phyloP scores from a whole-genome alignment of 495 filamentous ascomycete genomes.

The Annulohypoxylon bovei region DNA sequence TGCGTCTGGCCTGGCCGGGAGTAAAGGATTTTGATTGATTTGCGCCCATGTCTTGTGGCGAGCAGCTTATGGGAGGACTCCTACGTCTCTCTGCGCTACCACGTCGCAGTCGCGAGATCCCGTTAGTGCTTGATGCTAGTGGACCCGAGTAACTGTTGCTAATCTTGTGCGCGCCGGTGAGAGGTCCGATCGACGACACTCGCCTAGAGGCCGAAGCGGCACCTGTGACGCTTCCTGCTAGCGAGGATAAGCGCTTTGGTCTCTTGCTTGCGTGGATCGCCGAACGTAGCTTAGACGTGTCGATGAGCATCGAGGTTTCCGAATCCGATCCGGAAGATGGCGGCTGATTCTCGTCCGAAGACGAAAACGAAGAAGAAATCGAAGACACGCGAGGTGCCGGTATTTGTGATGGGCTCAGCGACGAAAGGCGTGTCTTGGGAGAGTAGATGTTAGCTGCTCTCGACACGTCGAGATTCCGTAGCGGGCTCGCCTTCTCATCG shows the following conservation, averaged over 20 bases:
- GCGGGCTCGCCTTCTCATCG: conserved; percentile 69
- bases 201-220: conserved; percentile 45
- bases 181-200: conserved; percentile 48
- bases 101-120: conserved; percentile 55
- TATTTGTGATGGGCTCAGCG: conserved; percentile 43
- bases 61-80: conserved; percentile 57
- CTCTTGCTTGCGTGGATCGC: conserved; percentile 58
- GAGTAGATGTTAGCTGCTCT: conserved; percentile 54
- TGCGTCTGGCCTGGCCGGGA: conserved; percentile 55
- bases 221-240: conserved; percentile 38
- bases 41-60: conserved; percentile 48
- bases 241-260: conserved; percentile 51
- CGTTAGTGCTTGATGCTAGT: conserved; percentile 54
- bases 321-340: conserved; percentile 59
- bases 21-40: conserved; percentile 45
- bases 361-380: conserved; percentile 35
- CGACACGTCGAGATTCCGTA: conserved; percentile 54
- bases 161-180: conserved; percentile 37
- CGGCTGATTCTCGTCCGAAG: conserved; percentile 55
- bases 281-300: conserved; percentile 56
- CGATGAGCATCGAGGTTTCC: conserved; percentile 52
- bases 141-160: conserved; percentile 48
- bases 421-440: conserved; percentile 43
- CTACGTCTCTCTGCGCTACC: conserved; percentile 53
- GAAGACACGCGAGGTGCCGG: conserved; percentile 29